Evolutionary conservation across 768 basidiomycete species (phyloP).

Genomic region (Tylopilus balloui): DNA sequence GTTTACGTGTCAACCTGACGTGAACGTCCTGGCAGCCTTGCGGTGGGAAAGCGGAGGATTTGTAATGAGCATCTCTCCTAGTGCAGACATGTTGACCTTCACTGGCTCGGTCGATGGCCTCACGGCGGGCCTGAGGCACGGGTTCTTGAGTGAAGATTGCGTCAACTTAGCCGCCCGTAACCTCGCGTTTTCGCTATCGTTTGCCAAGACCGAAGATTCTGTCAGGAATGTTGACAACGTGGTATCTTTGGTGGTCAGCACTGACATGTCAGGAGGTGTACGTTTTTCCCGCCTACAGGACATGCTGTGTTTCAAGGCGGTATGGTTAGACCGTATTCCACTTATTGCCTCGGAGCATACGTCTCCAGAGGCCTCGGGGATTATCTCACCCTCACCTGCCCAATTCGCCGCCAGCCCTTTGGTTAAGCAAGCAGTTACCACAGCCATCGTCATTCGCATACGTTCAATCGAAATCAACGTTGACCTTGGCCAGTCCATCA

Average conservation of each 20-base stretch:
- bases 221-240: slow-evolving; percentile 40
- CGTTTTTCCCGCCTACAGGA: slow-evolving; percentile 87
- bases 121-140: slow-evolving; percentile 76
- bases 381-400: slow-evolving; percentile 14
- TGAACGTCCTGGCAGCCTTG: slow-evolving; percentile 84
- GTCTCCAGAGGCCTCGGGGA: slow-evolving; percentile 18
- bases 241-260: slow-evolving; percentile 77
- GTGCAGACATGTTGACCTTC: slow-evolving; percentile 65
- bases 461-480: slow-evolving; percentile 69
- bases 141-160: slow-evolving; percentile 79
- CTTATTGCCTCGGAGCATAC: slow-evolving; percentile 49
- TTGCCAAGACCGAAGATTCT: slow-evolving; percentile 47
- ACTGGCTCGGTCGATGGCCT: slow-evolving; percentile 80
- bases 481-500: slow-evolving; percentile 86
- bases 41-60: slow-evolving; percentile 97
- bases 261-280: slow-evolving; percentile 74
- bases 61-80: slow-evolving; percentile 71
- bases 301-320: slow-evolving; percentile 90
- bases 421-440: slow-evolving; percentile 47
- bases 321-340: slow-evolving; percentile 88
- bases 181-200: slow-evolving; percentile 71
- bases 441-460: slow-evolving; percentile 62
- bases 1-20: slow-evolving; percentile 85
- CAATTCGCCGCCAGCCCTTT: slow-evolving; percentile 10
- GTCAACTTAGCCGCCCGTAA: slow-evolving; percentile 78